Base-by-base conservation (phyloP, 345 rosid genomes). In the Kernera saxatilis region DNA sequence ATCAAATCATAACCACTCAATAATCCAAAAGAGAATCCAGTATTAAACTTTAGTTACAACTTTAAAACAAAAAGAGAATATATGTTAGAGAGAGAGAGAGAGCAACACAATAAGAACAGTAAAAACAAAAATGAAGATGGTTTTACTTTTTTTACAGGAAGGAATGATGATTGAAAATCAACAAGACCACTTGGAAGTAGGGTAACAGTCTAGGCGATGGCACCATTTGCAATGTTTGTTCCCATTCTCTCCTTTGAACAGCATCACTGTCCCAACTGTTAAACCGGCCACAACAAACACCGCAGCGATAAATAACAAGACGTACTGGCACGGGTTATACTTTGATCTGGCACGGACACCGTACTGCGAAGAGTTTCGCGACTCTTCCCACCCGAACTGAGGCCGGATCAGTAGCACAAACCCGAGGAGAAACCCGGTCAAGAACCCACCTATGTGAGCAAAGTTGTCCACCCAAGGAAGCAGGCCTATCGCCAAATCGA, bases 401-500 rank as follows among this genome's bases (percentile, higher is more conserved):
- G 97, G 97, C 30, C 83, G 84, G 30, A 88, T 73, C 18, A 90
- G 72, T 64, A 90, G 62, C 30, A 88, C 74, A 57, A 90, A 86
- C 30, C 94, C 92, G 0, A 88, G 86, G 17, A 88, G 78, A 69
- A 88, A 86, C 6, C 97, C 94, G 2, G 90, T 52, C 17, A 88
- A 65, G 78, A 90, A 86, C 21, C 97, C 97, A 74, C 97, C 97
- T 13, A 90, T 88, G 67, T 86, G 98, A 3, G 98, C 97, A 66
- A 88, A 92, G 87, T 95, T 95, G 79, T 92, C 98, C 10, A 92
- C 93, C 57, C 79, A 87, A 75, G 99, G 99, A 77, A 95, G 97
- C 66, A 92, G 74, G 26, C 99, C 98, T 3, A 90, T 79, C 0
- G 85, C 97, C 55, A 88, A 82, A 80, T 88, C 80, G 35, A 90